phyloP scores from a whole-genome alignment of 495 filamentous ascomycete species.

The Penicillium ochrochloron region DNA sequence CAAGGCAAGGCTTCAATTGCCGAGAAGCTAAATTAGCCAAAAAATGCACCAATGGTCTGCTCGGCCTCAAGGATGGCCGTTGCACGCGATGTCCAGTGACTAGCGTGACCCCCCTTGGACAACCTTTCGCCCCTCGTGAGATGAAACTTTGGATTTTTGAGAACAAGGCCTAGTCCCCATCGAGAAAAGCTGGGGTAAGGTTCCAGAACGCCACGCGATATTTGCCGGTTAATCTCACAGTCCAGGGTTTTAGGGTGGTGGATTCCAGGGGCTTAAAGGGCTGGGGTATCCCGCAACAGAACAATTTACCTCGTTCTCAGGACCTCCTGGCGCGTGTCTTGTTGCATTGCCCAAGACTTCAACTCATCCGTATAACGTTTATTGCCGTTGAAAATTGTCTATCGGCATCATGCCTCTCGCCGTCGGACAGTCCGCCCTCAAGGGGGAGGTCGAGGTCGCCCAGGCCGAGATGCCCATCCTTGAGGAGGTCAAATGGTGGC shows the following conservation, averaged over 20 bases:
- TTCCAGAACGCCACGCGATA: slow-evolving; percentile 9
- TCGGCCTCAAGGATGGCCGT: neutral
- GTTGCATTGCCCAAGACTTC: neutral
- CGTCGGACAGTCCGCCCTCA: slow-evolving; percentile 20
- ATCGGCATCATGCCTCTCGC: slow-evolving; percentile 20
- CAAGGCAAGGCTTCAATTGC: slow-evolving; percentile 10
- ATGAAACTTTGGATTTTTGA: neutral
- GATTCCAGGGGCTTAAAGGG: slow-evolving; percentile 17
- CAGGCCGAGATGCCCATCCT: slow-evolving; percentile 58
- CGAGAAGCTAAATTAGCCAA: slow-evolving; percentile 4
- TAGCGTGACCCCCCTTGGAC: neutral
- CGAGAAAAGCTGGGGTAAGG: slow-evolving; percentile 10
- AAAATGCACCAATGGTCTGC: slow-evolving; percentile 8
- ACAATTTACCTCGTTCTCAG: neutral
- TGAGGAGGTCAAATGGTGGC: slow-evolving; percentile 62
- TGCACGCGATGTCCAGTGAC: slow-evolving; percentile 2
- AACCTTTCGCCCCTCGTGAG: slow-evolving; percentile 2
- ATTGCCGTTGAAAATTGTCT: neutral
- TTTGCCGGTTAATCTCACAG: slow-evolving; percentile 15
- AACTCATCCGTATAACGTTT: neutral
- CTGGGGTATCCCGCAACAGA: neutral
- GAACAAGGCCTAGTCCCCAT: neutral
- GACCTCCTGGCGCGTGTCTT: neutral
- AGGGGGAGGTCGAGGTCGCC: slow-evolving; percentile 41
- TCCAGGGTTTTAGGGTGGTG: slow-evolving; percentile 11